Evolutionary conservation across 495 filamentous ascomycete species (phyloP), one percentile per base, ranked within the genome.

Genomic region (Penicillium egyptiacum): DNA sequence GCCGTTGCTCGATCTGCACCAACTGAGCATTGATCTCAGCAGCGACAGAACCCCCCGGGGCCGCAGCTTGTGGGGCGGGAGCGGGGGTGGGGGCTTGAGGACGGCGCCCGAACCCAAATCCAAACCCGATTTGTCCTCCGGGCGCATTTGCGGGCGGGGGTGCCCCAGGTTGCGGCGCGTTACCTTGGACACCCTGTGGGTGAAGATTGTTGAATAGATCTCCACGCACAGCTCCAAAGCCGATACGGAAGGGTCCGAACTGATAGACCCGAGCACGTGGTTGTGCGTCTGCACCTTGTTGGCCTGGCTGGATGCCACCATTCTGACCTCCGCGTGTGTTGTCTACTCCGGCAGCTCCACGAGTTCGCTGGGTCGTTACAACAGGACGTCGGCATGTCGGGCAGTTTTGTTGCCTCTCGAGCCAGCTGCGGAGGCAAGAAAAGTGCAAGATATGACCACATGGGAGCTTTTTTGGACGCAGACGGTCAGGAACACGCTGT

Each of bases 401-500:
- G 70, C 94, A 98, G 22, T 94, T 92, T 70, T 98, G 95, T 70
- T 98, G 94, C 53, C 94, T 86, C 75, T 98, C 94, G n/a, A 98
- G 77, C 94, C 94, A 98, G 69, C 93, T 95, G 65, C 91, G 87
- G 43, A 98, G 83, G 66, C 94, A 98, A 19, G 91, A 85, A 60
- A 96, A 91, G 71, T 98, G 94, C 31, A 98, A 75, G 45, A 97
- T 92, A 69, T 98, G 94, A 3, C 93, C 92, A 68, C 94, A 98
- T 0, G 94, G 94, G 10, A 98, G 83, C 72, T 95, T 96, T 74
- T 98, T 98, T 11, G 95, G 88, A 42, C 95, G 85, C 28, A 86
- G 85, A 37, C 94, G 83, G 64, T 98, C 91, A 56, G 94, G 87
- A 26, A 82, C 75, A 53, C 58, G 60, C 14, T 41, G 60, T 11